phyloP scores from a whole-genome alignment of 768 basidiomycete species.

The Chiua virens region DNA sequence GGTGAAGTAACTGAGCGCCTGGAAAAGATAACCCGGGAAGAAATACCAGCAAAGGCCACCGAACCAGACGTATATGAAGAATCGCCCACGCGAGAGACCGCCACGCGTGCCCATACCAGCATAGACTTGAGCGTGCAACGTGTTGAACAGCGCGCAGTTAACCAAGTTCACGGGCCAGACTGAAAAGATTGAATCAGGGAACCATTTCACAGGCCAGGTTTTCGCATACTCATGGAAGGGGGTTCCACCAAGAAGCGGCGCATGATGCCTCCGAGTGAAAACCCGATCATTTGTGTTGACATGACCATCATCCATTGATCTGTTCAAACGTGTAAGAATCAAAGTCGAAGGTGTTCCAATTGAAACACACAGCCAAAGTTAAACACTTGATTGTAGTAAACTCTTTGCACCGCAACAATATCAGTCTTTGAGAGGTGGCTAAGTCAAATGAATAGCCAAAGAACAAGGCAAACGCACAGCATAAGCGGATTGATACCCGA shows the following conservation, averaged over 20 bases:
- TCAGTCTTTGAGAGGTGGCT: constrained; percentile 46
- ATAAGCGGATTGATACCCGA: constrained; percentile 33
- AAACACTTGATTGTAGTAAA: constrained; percentile 61
- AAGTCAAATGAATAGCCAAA: not conserved
- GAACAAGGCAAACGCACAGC: constrained; percentile 11
- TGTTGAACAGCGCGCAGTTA: constrained; percentile 72
- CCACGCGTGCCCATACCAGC: constrained; percentile 43
- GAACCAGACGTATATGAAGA: constrained; percentile 49
- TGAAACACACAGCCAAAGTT: constrained; percentile 45
- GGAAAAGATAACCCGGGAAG: constrained; percentile 75
- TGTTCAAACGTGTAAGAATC: constrained; percentile 13
- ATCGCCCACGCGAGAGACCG: constrained; percentile 51
- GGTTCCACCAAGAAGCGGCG: constrained; percentile 66
- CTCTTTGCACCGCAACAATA: constrained; percentile 69
- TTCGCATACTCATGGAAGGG: constrained; percentile 57
- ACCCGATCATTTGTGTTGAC: constrained; percentile 73
- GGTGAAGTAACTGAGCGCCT: constrained; percentile 59
- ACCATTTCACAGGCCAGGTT: not conserved
- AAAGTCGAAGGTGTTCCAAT: not conserved
- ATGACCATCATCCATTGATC: constrained; percentile 63
- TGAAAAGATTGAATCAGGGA: constrained; percentile 33
- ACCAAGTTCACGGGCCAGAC: constrained; percentile 77
- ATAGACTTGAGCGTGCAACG: constrained; percentile 60
- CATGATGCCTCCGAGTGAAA: constrained; percentile 57
- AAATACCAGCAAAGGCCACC: constrained; percentile 49